These are phyloP conservation scores for Poa pratensis DNA, from an alignment of 176 grass and related monocot species.

Conservation along the genomic window DNA sequence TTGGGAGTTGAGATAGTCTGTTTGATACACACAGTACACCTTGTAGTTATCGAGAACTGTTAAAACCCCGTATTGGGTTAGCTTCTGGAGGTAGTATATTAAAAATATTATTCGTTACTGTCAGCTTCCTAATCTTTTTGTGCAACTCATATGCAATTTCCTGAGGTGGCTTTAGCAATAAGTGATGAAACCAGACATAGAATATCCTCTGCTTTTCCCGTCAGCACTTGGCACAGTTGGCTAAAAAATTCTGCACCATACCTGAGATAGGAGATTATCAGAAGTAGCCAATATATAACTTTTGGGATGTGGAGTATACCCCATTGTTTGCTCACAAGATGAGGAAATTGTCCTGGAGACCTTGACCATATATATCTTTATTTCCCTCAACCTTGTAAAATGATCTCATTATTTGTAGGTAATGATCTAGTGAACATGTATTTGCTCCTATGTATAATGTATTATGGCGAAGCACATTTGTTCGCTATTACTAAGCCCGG, in stretches of 20 bases:
- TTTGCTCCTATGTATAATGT: slow-evolving; percentile 6
- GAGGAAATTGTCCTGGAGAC: neutral
- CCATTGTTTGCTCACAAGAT: neutral
- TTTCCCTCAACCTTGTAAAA: neutral
- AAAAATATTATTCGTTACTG: neutral
- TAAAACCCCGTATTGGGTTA: neutral
- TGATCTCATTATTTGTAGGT: neutral
- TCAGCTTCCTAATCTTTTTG: neutral
- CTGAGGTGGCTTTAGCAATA: neutral
- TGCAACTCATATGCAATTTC: neutral
- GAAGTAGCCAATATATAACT: neutral
- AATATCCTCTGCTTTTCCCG: neutral
- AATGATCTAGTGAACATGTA: slow-evolving; percentile 15
- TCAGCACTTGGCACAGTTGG: neutral
- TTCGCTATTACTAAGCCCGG: neutral
- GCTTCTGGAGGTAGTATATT: neutral
- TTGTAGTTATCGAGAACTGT: neutral
- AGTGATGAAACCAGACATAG: neutral
- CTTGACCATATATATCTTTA: neutral
- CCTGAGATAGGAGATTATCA: neutral
- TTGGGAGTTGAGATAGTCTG: slow-evolving; percentile 3
- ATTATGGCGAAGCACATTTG: neutral
- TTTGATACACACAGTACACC: neutral
- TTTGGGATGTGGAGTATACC: neutral
- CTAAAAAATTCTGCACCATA: neutral